Evolutionary conservation across 2,329 filamentous ascomycete genomes (phyloP), one percentile per base, ranked within the genome.

Genomic region (Decorospora gaudefroyi): DNA sequence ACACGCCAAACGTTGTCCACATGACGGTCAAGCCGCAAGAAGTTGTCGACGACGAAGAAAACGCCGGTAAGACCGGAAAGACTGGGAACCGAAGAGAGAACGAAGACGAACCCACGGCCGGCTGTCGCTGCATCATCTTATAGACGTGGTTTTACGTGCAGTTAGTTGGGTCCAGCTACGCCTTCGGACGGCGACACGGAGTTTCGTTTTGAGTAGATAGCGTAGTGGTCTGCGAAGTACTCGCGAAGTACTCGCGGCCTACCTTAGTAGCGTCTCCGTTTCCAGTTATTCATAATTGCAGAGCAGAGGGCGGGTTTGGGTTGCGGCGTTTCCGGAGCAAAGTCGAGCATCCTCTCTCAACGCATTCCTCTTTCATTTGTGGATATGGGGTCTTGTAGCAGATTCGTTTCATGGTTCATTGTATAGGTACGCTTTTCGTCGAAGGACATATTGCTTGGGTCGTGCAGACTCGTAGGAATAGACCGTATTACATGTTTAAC

Each of bases 11-110:
- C 57, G 88, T 95, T 18, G 84, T 96, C n/a, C 90, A 96, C 71
- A 95, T 96, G 90, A 92, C 88, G 4, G 84, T 96, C 59, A 87
- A 88, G 59, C 90, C 90, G 2, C 86, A 90, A 64, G 89, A 95
- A 64, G 80, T 87, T 26, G 76, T 92, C 49, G 86, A 95, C 54
- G 86, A 95, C 53, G 90, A 93, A 62, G 83, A 86, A 55, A 86
- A 89, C 57, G 84, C 86, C 43, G n/a, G n/a, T n/a, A 86, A 85
- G 64, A 80, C 81, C 22, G 78, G 80, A 46, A 87, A 86, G 68
- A 71, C 74, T 36, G 71, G 74, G 17, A 61, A 46, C 53, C 60
- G 72, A 27, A 74, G 80, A 49, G 82, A 83, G 31, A 76, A 76
- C 18, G 75, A 76, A 23, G 80, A 83, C 48, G 73, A 76, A 53